Evolutionary conservation across 345 rosid species (phyloP).

Genomic region (thale cress (Arabidopsis thaliana)): TAIR10.1 NC_003076.8:18898001-18898500

Average conservation of each 20-base stretch:
- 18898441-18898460: conserved; percentile 79
- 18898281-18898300: conserved; percentile 70
- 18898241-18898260: conserved; percentile 81
- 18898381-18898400: conserved; percentile 79
- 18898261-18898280: conserved; percentile 66
- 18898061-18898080: conserved; percentile 71
- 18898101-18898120: conserved; percentile 76
- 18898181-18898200: conserved; percentile 68
- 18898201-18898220: conserved; percentile 77
- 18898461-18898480: conserved; percentile 80
- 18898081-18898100: conserved; percentile 57
- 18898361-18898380: conserved; percentile 61
- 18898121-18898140: conserved; percentile 86
- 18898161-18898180: conserved; percentile 53
- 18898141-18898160: conserved; percentile 78
- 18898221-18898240: conserved; percentile 83
- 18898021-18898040: conserved; percentile 61
- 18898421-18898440: conserved; percentile 92
- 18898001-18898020: conserved; percentile 50
- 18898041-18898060: conserved; percentile 67
- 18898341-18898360: conserved; percentile 85
- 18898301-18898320: conserved; percentile 77
- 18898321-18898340: conserved; percentile 87
- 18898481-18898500: conserved; percentile 80
- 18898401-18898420: conserved; percentile 86